These are phyloP conservation scores for Saccharomycopsis hybrid DNA, from an alignment of 1,139 yeast species.

Conservation along the genomic window DNA sequence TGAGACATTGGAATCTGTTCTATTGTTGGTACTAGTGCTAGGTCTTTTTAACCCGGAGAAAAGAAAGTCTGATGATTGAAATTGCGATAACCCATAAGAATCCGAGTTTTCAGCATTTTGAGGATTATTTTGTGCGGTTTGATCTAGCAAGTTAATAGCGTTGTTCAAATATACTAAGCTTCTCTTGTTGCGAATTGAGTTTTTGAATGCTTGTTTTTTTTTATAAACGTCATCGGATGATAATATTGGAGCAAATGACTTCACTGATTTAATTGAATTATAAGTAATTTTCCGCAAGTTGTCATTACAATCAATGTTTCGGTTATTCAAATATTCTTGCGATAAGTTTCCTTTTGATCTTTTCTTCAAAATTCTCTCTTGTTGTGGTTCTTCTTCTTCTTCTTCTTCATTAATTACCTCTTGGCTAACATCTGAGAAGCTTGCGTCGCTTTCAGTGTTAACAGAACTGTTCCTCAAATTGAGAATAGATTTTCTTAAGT, in stretches of 20 bases:
- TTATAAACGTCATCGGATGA: slow-evolving; percentile 1
- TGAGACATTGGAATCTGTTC: too few relatives aligned
- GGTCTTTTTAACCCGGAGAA: too few relatives aligned
- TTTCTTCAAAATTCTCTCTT: slow-evolving; percentile 9
- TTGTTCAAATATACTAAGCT: slow-evolving; percentile 14
- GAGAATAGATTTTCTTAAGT: slow-evolving; percentile 13
- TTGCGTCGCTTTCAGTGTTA: neutral
- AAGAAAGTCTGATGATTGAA: too few relatives aligned
- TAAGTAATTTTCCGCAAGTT: slow-evolving; percentile 7
- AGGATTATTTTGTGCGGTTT: too few relatives aligned
- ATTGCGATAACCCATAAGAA: too few relatives aligned
- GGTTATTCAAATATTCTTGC: slow-evolving; percentile 1
- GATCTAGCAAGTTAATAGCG: slow-evolving; percentile 7
- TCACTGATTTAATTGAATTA: slow-evolving; percentile 15
- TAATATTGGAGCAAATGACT: slow-evolving; percentile 10
- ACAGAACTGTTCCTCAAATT: slow-evolving; percentile 4
- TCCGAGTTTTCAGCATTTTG: too few relatives aligned
- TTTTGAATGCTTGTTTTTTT: slow-evolving; percentile 1
- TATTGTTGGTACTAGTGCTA: too few relatives aligned
- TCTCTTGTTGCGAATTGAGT: slow-evolving; percentile 4
- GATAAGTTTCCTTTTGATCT: slow-evolving; percentile 6
- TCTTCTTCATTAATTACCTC: neutral
- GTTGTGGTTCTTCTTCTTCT: neutral
- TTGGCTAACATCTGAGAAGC: neutral
- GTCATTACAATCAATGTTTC: neutral